Evolutionary conservation across 2,329 filamentous ascomycete species (phyloP), one percentile per base, ranked within the genome.

Genomic region (Chaetomiaceae sp.): DNA sequence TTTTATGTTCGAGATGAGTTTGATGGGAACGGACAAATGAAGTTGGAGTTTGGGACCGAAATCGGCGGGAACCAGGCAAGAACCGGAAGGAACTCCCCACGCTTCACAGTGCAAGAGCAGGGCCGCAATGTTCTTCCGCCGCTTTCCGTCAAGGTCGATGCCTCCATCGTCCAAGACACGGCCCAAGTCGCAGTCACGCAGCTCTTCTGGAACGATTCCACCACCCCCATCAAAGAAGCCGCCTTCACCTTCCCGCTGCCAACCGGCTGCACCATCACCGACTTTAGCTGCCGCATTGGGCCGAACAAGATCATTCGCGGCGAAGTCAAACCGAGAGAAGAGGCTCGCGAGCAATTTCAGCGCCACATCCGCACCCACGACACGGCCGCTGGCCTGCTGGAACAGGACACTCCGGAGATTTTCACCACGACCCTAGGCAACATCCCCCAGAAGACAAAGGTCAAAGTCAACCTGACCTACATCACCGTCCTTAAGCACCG

Each of bases 211-310:
- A 67, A 67, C 52, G 57, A 65, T 25, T 53, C 57, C 12, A 17
- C 9, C 38, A 14, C 33, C 17, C 31, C 60, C 11, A 65, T 67
- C 56, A 55, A 51, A 20, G 40, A 61, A 34, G 62, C 63, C 1
- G 59, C 61, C 9, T 66, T 66, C 42, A 64, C 60, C 4, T 67
- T 66, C 36, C 61, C 61, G 9, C 57, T 67, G 4, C 59, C 64
- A 2, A 50, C 56, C 19, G 61, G 58, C 15, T 65, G 64, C 36
- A 65, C 61, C 5, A 58, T 67, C 7, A 65, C 58, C 11, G 59
- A 56, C 12, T 66, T 67, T 43, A 58, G 37, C 40, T 66, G 64
- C 48, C 56, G 61, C 0, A 47, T 67, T 17, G 64, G 64, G 0
- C 51, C 53, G 3, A 54, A 54, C 15, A 64, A 60, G 27, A 43